A percentile compares a stretch with the other conserved stretches of the same genome.
phyloP scores from a whole-genome alignment of 1,284 basidiomycete species.

The Moesziomyces parantarcticus region DNA sequence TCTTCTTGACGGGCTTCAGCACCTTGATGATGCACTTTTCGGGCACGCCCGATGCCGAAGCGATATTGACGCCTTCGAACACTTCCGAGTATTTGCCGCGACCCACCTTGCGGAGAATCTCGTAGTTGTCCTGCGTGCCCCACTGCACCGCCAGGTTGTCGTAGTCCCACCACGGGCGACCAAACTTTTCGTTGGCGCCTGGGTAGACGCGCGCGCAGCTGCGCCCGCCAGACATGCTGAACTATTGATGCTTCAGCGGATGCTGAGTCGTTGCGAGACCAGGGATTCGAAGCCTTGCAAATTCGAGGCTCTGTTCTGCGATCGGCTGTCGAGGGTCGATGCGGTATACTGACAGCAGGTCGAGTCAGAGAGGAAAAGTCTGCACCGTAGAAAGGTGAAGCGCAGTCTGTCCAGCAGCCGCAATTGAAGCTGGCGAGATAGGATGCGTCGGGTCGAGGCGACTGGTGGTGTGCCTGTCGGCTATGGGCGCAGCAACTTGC shows the following conservation, averaged over 20 bases:
- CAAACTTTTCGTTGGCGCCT: conserved; percentile 73
- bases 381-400: not conserved
- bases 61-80: conserved; percentile 95
- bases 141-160: conserved; percentile 68
- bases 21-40: conserved; percentile 99
- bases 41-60: conserved; percentile 73
- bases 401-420: not conserved
- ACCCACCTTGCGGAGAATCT: conserved; percentile 96
- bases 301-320: not conserved
- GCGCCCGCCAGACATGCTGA: conserved; percentile 37
- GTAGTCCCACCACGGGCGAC: conserved; percentile 75
- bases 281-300: not conserved
- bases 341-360: not conserved
- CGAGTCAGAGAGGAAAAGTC: not conserved
- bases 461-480: not conserved
- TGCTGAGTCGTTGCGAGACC: not conserved
- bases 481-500: not conserved
- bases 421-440: not conserved
- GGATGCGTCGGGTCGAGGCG: not conserved
- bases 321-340: not conserved
- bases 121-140: conserved; percentile 89
- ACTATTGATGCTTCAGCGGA: not conserved
- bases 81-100: conserved; percentile 83
- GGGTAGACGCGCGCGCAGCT: conserved; percentile 72
- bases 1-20: conserved; percentile 99